Percentiles rank a stretch among this genome's conserved stretches.
These are phyloP conservation scores for Hypoxylon sp. DNA, from an alignment of 2,329 filamentous ascomycete genomes.

Conservation along the genomic window DNA sequence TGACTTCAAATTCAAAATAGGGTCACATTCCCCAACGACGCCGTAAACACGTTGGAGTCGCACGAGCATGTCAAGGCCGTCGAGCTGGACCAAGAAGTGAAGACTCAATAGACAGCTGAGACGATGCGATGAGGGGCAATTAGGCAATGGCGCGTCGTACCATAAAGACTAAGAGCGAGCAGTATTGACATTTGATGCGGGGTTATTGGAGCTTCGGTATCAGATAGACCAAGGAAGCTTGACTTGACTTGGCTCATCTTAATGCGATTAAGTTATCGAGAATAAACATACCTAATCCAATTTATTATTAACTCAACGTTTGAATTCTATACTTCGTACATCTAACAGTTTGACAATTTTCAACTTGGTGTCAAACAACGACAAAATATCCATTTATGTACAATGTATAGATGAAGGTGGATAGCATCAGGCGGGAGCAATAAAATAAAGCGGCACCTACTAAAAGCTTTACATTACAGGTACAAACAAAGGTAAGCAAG, in stretches of 20 bases:
- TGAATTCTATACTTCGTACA: too few relatives aligned
- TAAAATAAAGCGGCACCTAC: too few relatives aligned
- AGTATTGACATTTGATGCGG: constrained; percentile 25
- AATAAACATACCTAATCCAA: too few relatives aligned
- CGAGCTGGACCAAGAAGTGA: constrained; percentile 76
- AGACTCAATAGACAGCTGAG: constrained; percentile 68
- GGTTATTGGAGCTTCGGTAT: constrained; percentile 15
- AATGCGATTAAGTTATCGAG: too few relatives aligned
- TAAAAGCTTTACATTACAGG: too few relatives aligned
- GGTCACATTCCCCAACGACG: constrained; percentile 74
- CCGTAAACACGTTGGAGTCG: constrained; percentile 69
- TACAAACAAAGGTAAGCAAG: too few relatives aligned
- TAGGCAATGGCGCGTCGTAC: constrained; percentile 17
- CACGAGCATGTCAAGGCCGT: constrained; percentile 77
- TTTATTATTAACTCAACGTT: too few relatives aligned
- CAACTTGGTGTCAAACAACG: too few relatives aligned
- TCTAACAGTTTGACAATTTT: too few relatives aligned
- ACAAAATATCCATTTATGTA: too few relatives aligned
- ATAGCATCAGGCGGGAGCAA: constrained; percentile 5
- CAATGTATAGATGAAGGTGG: background rate
- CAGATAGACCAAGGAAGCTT: constrained; percentile 22
- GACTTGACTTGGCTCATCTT: constrained; percentile 22
- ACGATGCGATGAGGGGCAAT: constrained; percentile 29
- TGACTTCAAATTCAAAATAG: constrained; percentile 54
- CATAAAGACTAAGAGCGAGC: too few relatives aligned